Evolutionary conservation across 768 basidiomycete species (phyloP).

Genomic region (Naganishia antarctica): DNA sequence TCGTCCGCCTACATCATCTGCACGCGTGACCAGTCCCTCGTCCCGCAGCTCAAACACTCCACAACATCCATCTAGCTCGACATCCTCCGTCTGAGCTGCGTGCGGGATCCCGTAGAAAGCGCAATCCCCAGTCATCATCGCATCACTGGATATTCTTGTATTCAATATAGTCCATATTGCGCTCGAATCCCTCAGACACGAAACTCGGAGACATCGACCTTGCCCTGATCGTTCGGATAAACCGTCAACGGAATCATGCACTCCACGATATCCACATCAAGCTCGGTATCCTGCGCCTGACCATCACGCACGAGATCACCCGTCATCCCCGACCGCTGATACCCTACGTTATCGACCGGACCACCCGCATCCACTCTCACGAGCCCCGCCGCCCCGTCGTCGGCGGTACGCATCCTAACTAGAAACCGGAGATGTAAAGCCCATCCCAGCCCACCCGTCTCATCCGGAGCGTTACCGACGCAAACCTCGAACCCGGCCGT

Average conservation of each 20-base stretch:
- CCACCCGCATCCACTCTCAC: background rate
- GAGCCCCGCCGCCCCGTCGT: background rate
- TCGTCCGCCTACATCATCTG: too few species aligned
- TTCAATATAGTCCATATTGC: too few species aligned
- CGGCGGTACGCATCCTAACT: slow-evolving; percentile 51
- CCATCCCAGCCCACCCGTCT: slow-evolving; percentile 79
- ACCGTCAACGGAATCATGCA: slow-evolving; percentile 21
- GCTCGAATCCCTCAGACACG: background rate
- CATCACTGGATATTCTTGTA: too few species aligned
- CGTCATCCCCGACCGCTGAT: slow-evolving; percentile 7
- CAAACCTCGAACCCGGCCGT: slow-evolving; percentile 76
- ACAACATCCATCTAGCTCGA: too few species aligned
- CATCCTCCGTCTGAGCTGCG: too few species aligned
- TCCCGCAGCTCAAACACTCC: too few species aligned
- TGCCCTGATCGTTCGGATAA: slow-evolving; percentile 17
- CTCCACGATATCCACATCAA: slow-evolving; percentile 20
- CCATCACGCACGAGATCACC: background rate
- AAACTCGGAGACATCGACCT: background rate
- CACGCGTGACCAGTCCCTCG: too few species aligned
- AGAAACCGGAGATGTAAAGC: slow-evolving; percentile 77
- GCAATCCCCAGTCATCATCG: too few species aligned
- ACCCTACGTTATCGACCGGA: background rate
- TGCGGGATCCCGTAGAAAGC: too few species aligned
- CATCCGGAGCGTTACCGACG: slow-evolving; percentile 49
- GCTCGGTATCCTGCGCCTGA: background rate